Evolutionary conservation across 768 basidiomycete genomes (phyloP), one percentile per base, ranked within the genome.

Genomic region (Pholiota conissans): DNA sequence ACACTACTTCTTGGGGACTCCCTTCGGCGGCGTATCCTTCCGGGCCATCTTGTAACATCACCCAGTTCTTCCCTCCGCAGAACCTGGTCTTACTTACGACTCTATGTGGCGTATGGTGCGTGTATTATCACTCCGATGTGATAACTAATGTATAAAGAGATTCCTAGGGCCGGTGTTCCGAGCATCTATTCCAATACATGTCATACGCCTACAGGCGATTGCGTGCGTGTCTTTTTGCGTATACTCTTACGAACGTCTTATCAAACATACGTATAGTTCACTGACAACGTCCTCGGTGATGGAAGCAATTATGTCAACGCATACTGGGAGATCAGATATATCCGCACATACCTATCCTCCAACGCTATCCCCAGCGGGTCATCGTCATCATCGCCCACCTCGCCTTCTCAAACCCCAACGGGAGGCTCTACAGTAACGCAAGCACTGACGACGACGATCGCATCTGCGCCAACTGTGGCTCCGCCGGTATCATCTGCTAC

Each of bases 41-140:
- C 1, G 53, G 53, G 6, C 65, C 76, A 3, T 75, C 76, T 2
- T 92, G 91, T 68, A 70, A 82, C 46, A 72, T 84, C 24, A 71
- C 73, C 11, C 55, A 76, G 35, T 87, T 77, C 70, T 89, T 90
- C 68, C 73, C 80, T 29, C 81, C 84, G 5, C 89, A 91, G 62
- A 76, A 82, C 32, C 74, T 91, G n/a, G 82, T 90, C 8, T 78
- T 91, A 22, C 79, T 89, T 42, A 91, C 85, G n/a, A 89, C 87
- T 0, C 76, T 89, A 6, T 88, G 87, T 57, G 85, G 85, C 52
- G 62, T 58, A n/a, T 77, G 76, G 75, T 76, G 52, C 42, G 69
- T 56, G 22, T 32, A 20, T 49, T 24, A 9, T 29, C 14, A 26
- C 11, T 14, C 26, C 10, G 20, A 49, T 20, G n/a, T n/a, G n/a